phyloP scores from a whole-genome alignment of 352 stramenopile species.

The Pythium rishiriense region DNA sequence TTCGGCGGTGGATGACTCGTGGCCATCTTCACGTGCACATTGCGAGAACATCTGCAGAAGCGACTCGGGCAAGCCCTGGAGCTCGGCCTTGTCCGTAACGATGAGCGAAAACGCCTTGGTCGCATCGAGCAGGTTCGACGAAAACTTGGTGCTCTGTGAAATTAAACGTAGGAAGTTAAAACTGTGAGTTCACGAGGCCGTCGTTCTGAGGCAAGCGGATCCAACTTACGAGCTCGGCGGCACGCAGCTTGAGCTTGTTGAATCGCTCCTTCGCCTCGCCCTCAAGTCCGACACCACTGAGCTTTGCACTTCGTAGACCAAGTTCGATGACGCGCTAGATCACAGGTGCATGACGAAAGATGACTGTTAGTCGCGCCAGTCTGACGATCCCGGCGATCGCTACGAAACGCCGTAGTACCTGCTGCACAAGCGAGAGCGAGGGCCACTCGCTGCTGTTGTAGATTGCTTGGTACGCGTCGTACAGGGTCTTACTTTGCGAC shows the following conservation, averaged over 20 bases:
- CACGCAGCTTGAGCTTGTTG: constrained; percentile 95
- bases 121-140: constrained; percentile 96
- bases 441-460: constrained; percentile 63
- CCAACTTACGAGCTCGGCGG: constrained; percentile 82
- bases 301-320: constrained; percentile 82
- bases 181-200: no score
- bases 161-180: no score
- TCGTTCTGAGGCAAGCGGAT: no score
- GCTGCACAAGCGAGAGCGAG: constrained; percentile 55
- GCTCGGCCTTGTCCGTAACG: constrained; percentile 81
- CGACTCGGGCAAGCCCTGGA: constrained; percentile 92
- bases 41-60: constrained; percentile 92
- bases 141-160: constrained; percentile 92
- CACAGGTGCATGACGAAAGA: constrained; percentile 25
- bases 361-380: background rate
- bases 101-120: constrained; percentile 94
- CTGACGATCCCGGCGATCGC: background rate
- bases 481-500: constrained; percentile 92
- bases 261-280: constrained; percentile 91
- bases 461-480: constrained; percentile 87
- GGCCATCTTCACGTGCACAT: constrained; percentile 63
- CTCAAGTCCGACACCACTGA: constrained; percentile 93
- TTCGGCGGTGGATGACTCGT: constrained; percentile 64
- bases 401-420: constrained; percentile 28
- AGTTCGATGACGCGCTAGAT: constrained; percentile 88